Percentiles rank a stretch among this genome's conserved stretches.
These are phyloP conservation scores for Ophiostoma sp. DNA, from an alignment of 2,329 filamentous ascomycete genomes.

Conservation along the genomic window DNA sequence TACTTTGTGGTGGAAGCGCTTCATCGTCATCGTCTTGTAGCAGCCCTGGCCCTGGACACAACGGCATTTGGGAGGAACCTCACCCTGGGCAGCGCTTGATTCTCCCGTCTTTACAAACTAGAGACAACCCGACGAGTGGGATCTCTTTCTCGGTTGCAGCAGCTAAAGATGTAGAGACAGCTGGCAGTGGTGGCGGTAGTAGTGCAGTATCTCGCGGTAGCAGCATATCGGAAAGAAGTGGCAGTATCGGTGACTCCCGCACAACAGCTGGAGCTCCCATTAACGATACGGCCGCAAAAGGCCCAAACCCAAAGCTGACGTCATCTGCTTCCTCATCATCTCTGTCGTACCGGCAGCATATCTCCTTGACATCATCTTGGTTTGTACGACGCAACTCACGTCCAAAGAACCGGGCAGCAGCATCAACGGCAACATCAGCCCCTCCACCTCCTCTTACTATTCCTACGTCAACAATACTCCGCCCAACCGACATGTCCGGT, in stretches of 20 bases:
- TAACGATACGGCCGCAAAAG: constrained; percentile 47
- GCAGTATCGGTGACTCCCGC: constrained; percentile 9
- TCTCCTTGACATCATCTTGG: constrained; percentile 1
- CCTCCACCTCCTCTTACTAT: not conserved
- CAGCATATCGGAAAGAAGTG: constrained; percentile 24
- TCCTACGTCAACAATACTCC: not conserved
- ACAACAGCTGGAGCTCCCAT: constrained; percentile 16
- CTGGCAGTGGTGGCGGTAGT: not conserved
- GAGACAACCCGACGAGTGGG: constrained; percentile 6
- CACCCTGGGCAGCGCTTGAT: constrained; percentile 42
- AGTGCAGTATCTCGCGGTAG: not conserved
- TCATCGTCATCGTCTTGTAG: constrained; percentile 4
- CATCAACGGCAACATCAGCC: not conserved
- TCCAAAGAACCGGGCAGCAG: not conserved
- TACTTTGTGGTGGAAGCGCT: not conserved
- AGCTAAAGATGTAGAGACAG: not conserved
- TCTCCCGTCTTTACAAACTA: constrained; percentile 26
- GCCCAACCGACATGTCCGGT: too few relatives aligned
- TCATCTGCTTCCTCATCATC: constrained; percentile 20
- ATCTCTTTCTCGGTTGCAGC: not conserved
- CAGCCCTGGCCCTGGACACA: constrained; percentile 13
- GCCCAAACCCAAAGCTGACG: constrained; percentile 35
- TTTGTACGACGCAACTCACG: not conserved
- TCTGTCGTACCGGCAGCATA: not conserved
- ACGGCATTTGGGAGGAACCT: constrained; percentile 40